A percentile compares a stretch with the other conserved stretches of the same genome.
Evolutionary conservation across 116 monocot species (phyloP).

Genomic region (Thalassia testudinum): DNA sequence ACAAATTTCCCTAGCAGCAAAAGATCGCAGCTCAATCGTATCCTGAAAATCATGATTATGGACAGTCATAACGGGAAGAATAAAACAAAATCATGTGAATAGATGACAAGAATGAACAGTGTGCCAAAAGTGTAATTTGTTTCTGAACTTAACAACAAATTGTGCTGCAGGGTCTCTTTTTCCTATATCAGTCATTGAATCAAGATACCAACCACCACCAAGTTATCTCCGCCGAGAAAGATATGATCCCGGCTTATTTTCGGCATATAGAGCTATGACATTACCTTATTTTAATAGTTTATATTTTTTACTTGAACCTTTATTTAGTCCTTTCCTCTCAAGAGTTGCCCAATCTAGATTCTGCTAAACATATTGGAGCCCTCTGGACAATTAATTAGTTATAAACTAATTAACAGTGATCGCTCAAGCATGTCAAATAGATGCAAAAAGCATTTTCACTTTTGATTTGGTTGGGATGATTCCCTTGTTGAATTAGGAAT

Average conservation of each 20-base stretch:
- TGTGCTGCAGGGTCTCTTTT: constrained; percentile 92
- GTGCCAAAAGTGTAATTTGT: constrained; percentile 33
- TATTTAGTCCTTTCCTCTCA: constrained; percentile 19
- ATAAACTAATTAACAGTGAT: too few species aligned
- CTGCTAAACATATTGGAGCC: constrained; percentile 43
- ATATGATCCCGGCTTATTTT: constrained; percentile 39
- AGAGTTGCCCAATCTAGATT: constrained; percentile 46
- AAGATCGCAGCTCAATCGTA: constrained; percentile 65
- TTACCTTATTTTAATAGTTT: constrained; percentile 64
- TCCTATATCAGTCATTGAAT: constrained; percentile 56
- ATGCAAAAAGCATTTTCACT: too few species aligned
- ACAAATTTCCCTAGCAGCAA: constrained; percentile 85
- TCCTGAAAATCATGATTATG: constrained; percentile 25
- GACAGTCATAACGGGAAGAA: background rate
- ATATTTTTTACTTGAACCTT: constrained; percentile 18
- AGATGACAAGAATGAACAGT: too few species aligned
- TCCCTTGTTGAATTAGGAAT: too few species aligned
- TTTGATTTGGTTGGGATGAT: too few species aligned
- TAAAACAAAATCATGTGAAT: too few species aligned
- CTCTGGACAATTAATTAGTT: constrained; percentile 89
- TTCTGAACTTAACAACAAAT: constrained; percentile 64
- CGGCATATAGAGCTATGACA: constrained; percentile 63
- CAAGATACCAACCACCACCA: constrained; percentile 85
- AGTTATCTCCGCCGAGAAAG: constrained; percentile 62
- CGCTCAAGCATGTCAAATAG: too few species aligned